Evolutionary conservation across 2,329 filamentous ascomycete species (phyloP).

Genomic region (Colletotrichum caudatum): DNA sequence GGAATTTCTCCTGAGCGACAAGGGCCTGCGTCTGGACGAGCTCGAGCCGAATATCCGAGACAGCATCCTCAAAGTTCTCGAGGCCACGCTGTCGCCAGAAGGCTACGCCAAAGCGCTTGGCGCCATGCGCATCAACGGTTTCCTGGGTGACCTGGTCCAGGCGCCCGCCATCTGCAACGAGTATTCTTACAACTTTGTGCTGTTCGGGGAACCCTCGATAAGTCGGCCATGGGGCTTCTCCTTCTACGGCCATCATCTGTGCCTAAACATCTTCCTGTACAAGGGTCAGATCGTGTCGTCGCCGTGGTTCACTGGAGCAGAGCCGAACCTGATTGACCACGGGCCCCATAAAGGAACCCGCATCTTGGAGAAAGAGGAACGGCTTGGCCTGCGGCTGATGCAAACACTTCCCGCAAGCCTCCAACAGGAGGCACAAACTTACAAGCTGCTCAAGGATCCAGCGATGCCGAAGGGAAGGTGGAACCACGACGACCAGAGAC

Average conservation of each 20-base stretch:
- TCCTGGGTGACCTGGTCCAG: constrained; percentile 76
- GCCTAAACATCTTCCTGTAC: constrained; percentile 76
- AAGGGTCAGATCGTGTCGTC: constrained; percentile 74
- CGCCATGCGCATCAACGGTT: constrained; percentile 81
- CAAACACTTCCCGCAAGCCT: constrained; percentile 64
- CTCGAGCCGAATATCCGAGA: constrained; percentile 55
- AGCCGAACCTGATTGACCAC: constrained; percentile 79
- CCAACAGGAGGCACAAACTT: constrained; percentile 67
- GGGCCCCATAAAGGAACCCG: constrained; percentile 72
- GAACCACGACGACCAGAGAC: constrained; percentile 85
- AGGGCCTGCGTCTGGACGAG: constrained; percentile 79
- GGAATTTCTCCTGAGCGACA: constrained; percentile 76
- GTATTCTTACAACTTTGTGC: constrained; percentile 79
- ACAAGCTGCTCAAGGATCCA: constrained; percentile 70
- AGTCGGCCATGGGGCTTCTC: constrained; percentile 76
- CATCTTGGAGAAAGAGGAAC: constrained; percentile 75
- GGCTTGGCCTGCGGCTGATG: constrained; percentile 76
- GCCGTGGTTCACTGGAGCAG: constrained; percentile 84
- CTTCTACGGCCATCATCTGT: constrained; percentile 84
- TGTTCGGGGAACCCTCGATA: constrained; percentile 73
- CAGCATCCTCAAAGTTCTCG: constrained; percentile 67
- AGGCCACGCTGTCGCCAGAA: constrained; percentile 72
- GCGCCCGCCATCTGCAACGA: constrained; percentile 76
- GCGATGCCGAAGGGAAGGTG: constrained; percentile 76
- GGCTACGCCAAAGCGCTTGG: constrained; percentile 77